These are phyloP conservation scores for Ceratorhiza oryzae-sativae DNA, from an alignment of 1,284 basidiomycete genomes.

Conservation along the genomic window DNA sequence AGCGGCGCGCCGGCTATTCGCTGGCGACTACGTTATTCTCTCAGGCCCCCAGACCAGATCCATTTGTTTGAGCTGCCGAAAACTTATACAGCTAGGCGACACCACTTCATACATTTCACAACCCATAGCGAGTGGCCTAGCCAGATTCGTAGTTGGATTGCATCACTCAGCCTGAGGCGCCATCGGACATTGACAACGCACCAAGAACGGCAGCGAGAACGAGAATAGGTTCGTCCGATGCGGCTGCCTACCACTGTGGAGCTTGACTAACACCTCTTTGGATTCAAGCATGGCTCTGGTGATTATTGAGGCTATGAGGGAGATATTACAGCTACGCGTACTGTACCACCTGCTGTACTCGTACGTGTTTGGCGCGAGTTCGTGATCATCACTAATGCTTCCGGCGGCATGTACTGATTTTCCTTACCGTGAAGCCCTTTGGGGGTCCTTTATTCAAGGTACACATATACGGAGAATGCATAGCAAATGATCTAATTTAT, in stretches of 20 bases:
- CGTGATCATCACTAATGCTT: not conserved
- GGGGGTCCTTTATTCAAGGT: conserved; percentile 41
- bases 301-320: conserved; percentile 1
- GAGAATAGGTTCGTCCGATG: not conserved
- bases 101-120: not conserved
- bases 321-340: not conserved
- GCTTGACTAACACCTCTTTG: conserved; percentile 15
- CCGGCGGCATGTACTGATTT: not conserved
- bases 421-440: conserved; percentile 30
- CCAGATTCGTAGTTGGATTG: not conserved
- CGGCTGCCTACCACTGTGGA: not conserved
- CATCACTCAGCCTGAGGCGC: not conserved
- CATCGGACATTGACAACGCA: not conserved
- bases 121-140: not conserved
- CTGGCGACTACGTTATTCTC: not conserved
- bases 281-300: conserved; percentile 21
- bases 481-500: not conserved
- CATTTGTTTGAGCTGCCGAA: not conserved
- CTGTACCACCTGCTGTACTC: conserved; percentile 33
- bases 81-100: conserved; percentile 7
- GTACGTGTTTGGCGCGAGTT: conserved; percentile 36
- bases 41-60: conserved; percentile 8
- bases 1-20: not conserved
- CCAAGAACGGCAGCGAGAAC: not conserved
- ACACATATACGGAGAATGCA: not conserved